Percentiles rank a stretch among this genome's conserved stretches.
Evolutionary conservation across 2,329 filamentous ascomycete species (phyloP).

Genomic region (Thermochaetoides dissita): DNA sequence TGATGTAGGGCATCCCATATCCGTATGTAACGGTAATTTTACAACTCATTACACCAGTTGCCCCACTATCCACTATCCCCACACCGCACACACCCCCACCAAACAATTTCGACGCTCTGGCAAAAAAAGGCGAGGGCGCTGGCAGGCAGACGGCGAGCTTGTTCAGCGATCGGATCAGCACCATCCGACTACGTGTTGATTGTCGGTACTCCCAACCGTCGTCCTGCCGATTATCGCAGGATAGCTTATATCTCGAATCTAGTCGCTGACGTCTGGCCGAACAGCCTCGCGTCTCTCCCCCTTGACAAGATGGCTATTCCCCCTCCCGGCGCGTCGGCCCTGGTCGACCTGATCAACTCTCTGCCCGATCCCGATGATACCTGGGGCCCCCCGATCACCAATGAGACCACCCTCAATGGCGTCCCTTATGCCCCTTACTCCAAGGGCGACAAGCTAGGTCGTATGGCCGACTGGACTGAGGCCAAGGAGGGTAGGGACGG

Average conservation of each 20-base stretch:
- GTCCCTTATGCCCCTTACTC: conserved; percentile 97
- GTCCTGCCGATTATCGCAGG: no score
- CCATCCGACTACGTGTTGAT: no score
- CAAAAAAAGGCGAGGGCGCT: no score
- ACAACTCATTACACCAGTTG: not conserved
- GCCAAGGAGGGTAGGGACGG: conserved; percentile 66
- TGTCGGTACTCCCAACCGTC: not conserved
- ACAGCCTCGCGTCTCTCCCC: not conserved
- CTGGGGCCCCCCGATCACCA: conserved; percentile 77
- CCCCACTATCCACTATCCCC: not conserved
- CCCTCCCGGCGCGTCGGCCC: conserved; percentile 17
- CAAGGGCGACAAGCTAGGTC: conserved; percentile 95
- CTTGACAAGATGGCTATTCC: conserved; percentile 13
- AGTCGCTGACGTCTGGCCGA: no score
- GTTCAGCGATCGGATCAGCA: no score
- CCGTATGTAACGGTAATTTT: not conserved
- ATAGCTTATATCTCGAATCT: no score
- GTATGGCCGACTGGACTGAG: conserved; percentile 99
- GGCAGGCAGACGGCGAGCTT: no score
- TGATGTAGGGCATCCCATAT: no score
- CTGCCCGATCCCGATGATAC: conserved; percentile 56
- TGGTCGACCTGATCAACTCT: conserved; percentile 51
- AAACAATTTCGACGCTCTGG: conserved; percentile 4
- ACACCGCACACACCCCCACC: conserved; percentile 6
- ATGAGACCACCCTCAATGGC: conserved; percentile 80